Evolutionary conservation across 2,329 filamentous ascomycete species (phyloP), one percentile per base, ranked within the genome.

Genomic region (Nigrospora sphaerica): DNA sequence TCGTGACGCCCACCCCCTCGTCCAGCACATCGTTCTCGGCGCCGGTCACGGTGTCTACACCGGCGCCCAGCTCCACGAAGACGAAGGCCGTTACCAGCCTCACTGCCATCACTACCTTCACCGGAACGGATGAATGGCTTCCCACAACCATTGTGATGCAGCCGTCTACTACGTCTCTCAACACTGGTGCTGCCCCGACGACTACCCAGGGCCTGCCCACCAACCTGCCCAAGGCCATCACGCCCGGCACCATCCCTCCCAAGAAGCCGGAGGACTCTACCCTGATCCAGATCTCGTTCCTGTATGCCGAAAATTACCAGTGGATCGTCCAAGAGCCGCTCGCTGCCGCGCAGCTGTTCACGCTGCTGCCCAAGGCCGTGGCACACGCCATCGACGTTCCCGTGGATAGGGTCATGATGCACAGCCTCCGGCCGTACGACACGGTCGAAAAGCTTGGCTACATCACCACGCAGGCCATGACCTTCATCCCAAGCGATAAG

Each of bases 261-360:
- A 49, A 68, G 5, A 64, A 73, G 16, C 86, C 88, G 0, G 67
- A 73, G 4, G 86, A 87, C 54, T 81, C 79, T 1, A 81, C 80
- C 4, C 67, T 87, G 55, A 84, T 95, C 55, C 89, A 95, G 62
- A 77, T 97, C 52, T 93, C 87, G 32, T 96, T 97, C 75, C 72
- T 80, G 44, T 85, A 82, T 59, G 78, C 80, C 1, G 76, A 95
- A 55, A 92, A 95, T 69, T 98, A 93, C 65, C 70, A 78, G 10
- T 95, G 95, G 61, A 86, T 97, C 28, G 83, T 85, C 12, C 72
- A 71, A 18, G 81, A 85, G 51, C 74, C 81, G 13, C 75, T 84
- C 52, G 86, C 90, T 16, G 86, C 88, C 6, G 81, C 81, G 35
- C 92, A 97, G 66, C 88, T 98, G 58, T 95, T 96, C 71, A 69